Conservation (phyloP, 768 basidiomycete species). For the Clavaria fumosa region DNA sequence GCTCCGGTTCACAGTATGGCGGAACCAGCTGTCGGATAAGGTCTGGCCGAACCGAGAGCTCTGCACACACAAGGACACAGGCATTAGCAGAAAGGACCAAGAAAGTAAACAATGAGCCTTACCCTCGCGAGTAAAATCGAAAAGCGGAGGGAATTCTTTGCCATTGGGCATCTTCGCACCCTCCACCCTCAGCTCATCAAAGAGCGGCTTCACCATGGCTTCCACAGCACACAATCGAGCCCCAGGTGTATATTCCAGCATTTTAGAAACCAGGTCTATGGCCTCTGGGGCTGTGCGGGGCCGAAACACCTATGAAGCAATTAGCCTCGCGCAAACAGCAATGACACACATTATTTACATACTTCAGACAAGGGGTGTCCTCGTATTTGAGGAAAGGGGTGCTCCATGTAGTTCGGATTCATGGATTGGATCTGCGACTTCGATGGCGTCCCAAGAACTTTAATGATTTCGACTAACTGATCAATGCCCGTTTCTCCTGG, state of each 20-base stretch:
- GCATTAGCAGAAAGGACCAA: conserved; percentile 2
- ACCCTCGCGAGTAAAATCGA: conserved; percentile 96
- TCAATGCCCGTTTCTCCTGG: conserved; percentile 98
- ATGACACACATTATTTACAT: conserved; percentile 9
- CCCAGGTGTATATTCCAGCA: conserved; percentile 96
- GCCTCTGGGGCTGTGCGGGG: conserved; percentile 93
- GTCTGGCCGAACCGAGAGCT: conserved; percentile 93
- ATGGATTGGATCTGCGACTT: conserved; percentile 99
- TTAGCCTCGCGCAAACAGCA: too few relatives aligned
- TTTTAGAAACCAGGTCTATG: conserved; percentile 86
- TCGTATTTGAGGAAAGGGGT: conserved; percentile 99
- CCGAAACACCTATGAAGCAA: conserved; percentile 82
- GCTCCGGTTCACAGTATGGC: conserved; percentile 74
- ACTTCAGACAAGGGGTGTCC: conserved; percentile 99
- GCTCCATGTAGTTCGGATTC: conserved; percentile 99
- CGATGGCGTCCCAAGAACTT: conserved; percentile 95
- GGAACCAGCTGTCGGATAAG: conserved; percentile 87
- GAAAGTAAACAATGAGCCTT: conserved; percentile 17
- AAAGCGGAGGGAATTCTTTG: conserved; percentile 86
- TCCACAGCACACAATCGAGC: conserved; percentile 80
- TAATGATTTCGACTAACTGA: conserved; percentile 99
- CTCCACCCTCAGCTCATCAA: conserved; percentile 85
- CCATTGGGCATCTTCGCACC: conserved; percentile 94
- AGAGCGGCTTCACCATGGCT: conserved; percentile 91
- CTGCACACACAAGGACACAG: conserved; percentile 30